Evolutionary conservation across 2,329 filamentous ascomycete species (phyloP), one percentile per base, ranked within the genome.

Genomic region (Stemphylium lycopersici): DNA sequence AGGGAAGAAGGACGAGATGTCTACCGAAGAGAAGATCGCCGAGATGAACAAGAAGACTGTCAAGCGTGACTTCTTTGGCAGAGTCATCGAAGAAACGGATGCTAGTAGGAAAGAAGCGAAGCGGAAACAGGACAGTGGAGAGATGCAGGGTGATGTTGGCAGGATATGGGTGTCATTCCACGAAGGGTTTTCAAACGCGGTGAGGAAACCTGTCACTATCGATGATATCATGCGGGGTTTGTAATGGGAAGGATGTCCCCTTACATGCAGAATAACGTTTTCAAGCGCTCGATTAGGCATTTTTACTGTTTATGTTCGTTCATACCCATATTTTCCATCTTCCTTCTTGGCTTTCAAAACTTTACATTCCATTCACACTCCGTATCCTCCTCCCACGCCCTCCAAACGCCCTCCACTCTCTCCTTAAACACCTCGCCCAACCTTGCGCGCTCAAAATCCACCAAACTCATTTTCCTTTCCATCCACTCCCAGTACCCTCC

Each of bases 141-240:
- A 63, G 39, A 69, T 67, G 45, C 68, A 65, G 55, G 73, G 68
- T 34, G 75, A 79, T 51, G 83, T 83, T 42, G 82, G 80, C 44
- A 84, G 88, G 65, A 89, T 93, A 3, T 96, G 92, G 92, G 87
- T 96, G 37, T 93, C 86, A 59, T 97, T 87, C 74, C 87, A 96
- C 68, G 93, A 97, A 77, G 93, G 93, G 0, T 87, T 91, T 71
- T 95, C 91, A 51, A 96, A 97, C 81, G 93, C 93, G 10, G 93
- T 97, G 56, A 83, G 90, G 73, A 96, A 96, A 74, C 90, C 91
- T 2, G 87, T 97, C 58, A 90, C 90, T 7, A 73, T 96, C 72
- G 83, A 84, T 57, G 93, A 96, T 74, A 84, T 97, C 66, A 77
- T 96, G 80, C 81, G 80, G 51, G 87, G 84, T 3, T 69, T 92